phyloP scores from a whole-genome alignment of 768 basidiomycete species.

The Russula olivacea region DNA sequence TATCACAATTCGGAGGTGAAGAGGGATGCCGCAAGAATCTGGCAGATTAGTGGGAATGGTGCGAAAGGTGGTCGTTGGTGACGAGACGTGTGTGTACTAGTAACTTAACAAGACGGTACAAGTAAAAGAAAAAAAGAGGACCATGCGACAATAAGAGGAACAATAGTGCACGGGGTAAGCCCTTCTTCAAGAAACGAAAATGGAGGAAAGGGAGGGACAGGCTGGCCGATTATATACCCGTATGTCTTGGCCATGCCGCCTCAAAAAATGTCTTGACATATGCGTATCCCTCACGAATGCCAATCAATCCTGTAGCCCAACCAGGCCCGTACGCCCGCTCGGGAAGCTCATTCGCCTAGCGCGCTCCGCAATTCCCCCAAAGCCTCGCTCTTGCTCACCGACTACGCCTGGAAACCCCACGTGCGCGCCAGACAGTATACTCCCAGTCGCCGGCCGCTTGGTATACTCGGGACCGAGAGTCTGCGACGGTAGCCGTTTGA shows the following conservation, averaged over 20 bases:
- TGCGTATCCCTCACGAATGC: neutral
- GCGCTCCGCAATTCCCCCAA: constrained; percentile 13
- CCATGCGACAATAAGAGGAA: neutral
- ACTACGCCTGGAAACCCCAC: constrained; percentile 8
- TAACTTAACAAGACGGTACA: constrained; percentile 8
- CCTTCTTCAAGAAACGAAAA: constrained; percentile 8
- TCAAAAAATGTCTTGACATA: neutral
- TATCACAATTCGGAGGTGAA: neutral
- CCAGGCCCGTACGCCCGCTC: constrained; percentile 8
- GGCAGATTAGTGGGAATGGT: neutral
- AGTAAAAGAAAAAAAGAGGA: neutral
- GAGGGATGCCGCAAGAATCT: neutral
- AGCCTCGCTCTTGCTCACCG: neutral
- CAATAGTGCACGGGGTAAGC: neutral
- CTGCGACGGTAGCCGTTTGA: constrained; percentile 70
- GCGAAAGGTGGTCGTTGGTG: neutral
- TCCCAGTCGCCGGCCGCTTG: constrained; percentile 38
- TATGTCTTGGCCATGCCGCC: neutral
- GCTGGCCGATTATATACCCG: neutral
- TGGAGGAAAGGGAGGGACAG: neutral
- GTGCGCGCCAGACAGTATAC: neutral
- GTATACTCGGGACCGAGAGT: constrained; percentile 55
- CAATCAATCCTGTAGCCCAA: constrained; percentile 8
- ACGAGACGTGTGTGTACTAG: neutral
- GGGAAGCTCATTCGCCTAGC: constrained; percentile 26